Base-by-base conservation (phyloP, 768 basidiomycete genomes). In the Lentinula lateritia region DNA sequence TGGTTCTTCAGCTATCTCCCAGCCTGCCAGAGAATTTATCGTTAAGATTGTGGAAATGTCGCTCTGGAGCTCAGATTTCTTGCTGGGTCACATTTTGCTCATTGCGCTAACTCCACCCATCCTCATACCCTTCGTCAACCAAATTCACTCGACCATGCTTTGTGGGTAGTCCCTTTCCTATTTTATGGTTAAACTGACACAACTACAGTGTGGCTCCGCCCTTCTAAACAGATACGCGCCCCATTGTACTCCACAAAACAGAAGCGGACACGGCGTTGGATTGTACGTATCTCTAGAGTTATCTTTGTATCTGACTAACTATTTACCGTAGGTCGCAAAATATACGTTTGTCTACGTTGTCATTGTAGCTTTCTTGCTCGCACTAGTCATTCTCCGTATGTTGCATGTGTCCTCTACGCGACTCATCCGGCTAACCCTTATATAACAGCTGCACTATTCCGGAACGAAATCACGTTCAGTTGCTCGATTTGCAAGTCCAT, bases 21-120 rank as follows among this genome's bases (percentile, higher is more conserved):
- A 98, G 72, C 95, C 95, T 36, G 94, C 93, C 61, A 89, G 97
- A 71, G 97, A 98, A 80, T 97, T 91, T 70, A 84, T 98, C 61
- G 95, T 98, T 77, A 99, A 98, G 82, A 92, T 96, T 62, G 93
- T 98, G 65, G 96, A 98, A 76, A 92, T 98, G 89, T 92, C 92
- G 28, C 77, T 98, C 15, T 98, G 96, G 91, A 89, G 89, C 52
- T 95, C 93, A 6, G 97, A 98, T 77, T 97, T 98, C 79, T 75
- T 98, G 45, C 80, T 93, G 53, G 89, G 80, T 5, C 92, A 93
- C 69, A 75, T 98, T 61, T 81, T 98, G 10, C 77, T 98, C 66
- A 84, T 97, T 72, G 86, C 97, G 68, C 76, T 98, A 73, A 92
- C 93, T 6, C 86, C 87, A 15, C 91, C 93, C 0, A 79, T 90